Conservation (phyloP, 2,329 filamentous ascomycete species). For the Colletotrichum somersetense region DNA sequence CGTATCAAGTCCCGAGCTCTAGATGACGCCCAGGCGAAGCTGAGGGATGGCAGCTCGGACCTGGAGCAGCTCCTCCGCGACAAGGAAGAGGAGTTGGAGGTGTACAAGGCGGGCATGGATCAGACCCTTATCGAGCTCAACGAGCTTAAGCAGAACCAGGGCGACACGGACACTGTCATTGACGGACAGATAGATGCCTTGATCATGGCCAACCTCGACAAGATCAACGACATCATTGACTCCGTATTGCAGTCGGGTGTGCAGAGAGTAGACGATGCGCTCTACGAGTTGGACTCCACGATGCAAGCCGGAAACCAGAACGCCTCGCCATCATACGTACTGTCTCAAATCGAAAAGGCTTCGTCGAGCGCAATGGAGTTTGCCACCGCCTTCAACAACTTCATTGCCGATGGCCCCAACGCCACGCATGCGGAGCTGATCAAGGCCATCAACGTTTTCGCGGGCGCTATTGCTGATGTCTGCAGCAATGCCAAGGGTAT, state of each 20-base stretch:
- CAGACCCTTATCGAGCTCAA: conserved; percentile 93
- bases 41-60: conserved; percentile 85
- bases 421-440: conserved; percentile 92
- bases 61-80: conserved; percentile 88
- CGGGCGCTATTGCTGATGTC: conserved; percentile 91
- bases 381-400: conserved; percentile 97
- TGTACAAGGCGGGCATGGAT: conserved; percentile 98
- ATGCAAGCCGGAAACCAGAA: conserved; percentile 99
- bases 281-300: conserved; percentile 96
- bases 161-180: conserved; percentile 81
- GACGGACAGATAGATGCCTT: conserved; percentile 94
- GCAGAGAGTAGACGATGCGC: conserved; percentile 91
- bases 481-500: conserved; percentile 97
- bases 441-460: conserved; percentile 89
- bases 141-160: conserved; percentile 82
- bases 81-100: conserved; percentile 97
- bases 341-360: conserved; percentile 97
- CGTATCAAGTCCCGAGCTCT: conserved; percentile 88
- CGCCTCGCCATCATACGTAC: conserved; percentile 91
- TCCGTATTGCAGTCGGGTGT: conserved; percentile 95
- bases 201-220: conserved; percentile 86
- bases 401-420: conserved; percentile 95
- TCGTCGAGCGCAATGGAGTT: conserved; percentile 96
- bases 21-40: conserved; percentile 83
- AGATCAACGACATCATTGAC: conserved; percentile 98